Conservation (phyloP, 176 grass and related monocot genomes). For the Luzula sylvatica region DNA sequence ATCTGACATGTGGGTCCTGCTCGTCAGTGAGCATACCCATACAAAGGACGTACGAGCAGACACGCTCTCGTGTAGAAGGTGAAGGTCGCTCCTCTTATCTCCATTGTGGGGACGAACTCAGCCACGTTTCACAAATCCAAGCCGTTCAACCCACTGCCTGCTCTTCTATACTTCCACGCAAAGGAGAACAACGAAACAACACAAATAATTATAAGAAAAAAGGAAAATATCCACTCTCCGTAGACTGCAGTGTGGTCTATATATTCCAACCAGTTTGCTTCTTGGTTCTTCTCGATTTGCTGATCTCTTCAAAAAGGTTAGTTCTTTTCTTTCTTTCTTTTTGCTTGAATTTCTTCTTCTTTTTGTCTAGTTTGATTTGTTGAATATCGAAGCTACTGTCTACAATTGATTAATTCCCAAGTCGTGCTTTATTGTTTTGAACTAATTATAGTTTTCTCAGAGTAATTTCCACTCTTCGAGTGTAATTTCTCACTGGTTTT, state of each 20-base stretch:
- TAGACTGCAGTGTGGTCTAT: constrained; percentile 8
- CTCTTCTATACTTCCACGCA: constrained; percentile 20
- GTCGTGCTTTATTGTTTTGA: not conserved
- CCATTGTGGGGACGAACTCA: constrained; percentile 13
- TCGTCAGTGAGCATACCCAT: constrained; percentile 3
- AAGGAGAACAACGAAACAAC: constrained; percentile 1
- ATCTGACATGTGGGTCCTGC: not conserved
- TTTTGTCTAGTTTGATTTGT: no score
- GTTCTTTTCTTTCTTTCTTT: constrained; percentile 9
- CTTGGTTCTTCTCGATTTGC: not conserved
- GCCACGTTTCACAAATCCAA: constrained; percentile 22
- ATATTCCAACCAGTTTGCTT: not conserved
- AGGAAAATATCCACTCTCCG: constrained; percentile 22
- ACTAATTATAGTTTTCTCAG: not conserved
- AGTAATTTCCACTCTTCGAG: not conserved
- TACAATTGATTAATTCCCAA: not conserved
- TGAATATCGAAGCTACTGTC: no score
- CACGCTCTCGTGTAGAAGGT: no score
- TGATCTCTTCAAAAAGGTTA: constrained; percentile 15
- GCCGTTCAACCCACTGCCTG: constrained; percentile 13
- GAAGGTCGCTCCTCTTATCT: constrained; percentile 1
- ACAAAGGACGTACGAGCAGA: no score
- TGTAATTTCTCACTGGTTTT: no score
- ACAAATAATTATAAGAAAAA: not conserved
- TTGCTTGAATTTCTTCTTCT: not conserved